Percentiles rank a stretch among this genome's conserved stretches.
Conservation (phyloP, 345 rosid genomes). For the Streptanthus diversifolius region DNA sequence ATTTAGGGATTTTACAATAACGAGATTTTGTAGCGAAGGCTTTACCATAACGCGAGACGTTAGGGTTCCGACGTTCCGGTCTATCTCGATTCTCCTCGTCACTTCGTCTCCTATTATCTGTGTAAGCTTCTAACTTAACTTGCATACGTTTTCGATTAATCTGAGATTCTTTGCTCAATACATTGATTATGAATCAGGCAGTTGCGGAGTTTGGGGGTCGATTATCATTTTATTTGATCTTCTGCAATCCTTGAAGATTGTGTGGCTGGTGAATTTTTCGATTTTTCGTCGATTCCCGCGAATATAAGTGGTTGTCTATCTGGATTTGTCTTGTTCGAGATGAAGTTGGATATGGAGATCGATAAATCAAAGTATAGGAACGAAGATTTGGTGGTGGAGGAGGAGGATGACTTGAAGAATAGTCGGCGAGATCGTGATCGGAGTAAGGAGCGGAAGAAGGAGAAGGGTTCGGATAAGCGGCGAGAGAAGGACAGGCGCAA, state of each 20-base stretch:
- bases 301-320: background rate
- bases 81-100: slow-evolving; percentile 15
- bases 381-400: slow-evolving; percentile 23
- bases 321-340: slow-evolving; percentile 9
- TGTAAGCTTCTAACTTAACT: slow-evolving; percentile 5
- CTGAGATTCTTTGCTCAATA: background rate
- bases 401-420: slow-evolving; percentile 47
- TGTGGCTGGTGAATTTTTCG: background rate
- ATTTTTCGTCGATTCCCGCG: background rate
- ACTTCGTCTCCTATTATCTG: slow-evolving; percentile 11
- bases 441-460: slow-evolving; percentile 54
- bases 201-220: background rate
- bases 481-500: slow-evolving; percentile 31
- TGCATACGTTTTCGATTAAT: background rate
- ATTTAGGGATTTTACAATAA: background rate
- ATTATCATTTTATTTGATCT: background rate
- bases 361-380: slow-evolving; percentile 16
- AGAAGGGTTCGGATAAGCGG: slow-evolving; percentile 44
- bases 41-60: background rate
- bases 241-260: background rate
- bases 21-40: background rate
- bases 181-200: slow-evolving; percentile 18
- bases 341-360: slow-evolving; percentile 22
- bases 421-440: slow-evolving; percentile 47
- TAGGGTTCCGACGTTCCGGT: slow-evolving; percentile 30